phyloP scores from a whole-genome alignment of 2,329 filamentous ascomycete species.

The Exophiala bonariae region DNA sequence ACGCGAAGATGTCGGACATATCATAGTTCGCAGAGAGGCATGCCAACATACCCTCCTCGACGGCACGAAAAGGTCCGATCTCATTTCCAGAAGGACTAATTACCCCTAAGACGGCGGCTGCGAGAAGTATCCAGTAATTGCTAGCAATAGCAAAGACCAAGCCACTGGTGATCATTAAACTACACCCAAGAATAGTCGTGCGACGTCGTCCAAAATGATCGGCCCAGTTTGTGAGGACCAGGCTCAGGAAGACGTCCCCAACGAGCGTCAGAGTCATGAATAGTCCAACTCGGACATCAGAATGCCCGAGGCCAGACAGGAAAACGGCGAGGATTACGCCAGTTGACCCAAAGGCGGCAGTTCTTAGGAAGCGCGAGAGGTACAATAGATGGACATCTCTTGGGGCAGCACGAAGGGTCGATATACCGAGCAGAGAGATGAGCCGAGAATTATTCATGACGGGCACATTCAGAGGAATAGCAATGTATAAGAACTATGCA shows the following conservation, averaged over 20 bases:
- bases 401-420: no score
- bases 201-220: slow-evolving; percentile 59
- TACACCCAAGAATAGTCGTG: slow-evolving; percentile 54
- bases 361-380: no score
- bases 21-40: slow-evolving; percentile 58
- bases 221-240: slow-evolving; percentile 60
- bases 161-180: slow-evolving; percentile 60
- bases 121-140: slow-evolving; percentile 60
- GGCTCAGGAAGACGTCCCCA: slow-evolving; percentile 61
- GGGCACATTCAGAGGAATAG: no score
- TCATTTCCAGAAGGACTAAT: slow-evolving; percentile 62
- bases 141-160: slow-evolving; percentile 54
- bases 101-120: slow-evolving; percentile 61
- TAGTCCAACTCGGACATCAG: slow-evolving; percentile 60
- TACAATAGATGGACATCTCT: no score
- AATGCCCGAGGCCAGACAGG: slow-evolving; percentile 55
- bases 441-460: no score
- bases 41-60: slow-evolving; percentile 65
- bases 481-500: no score
- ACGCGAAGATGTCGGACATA: slow-evolving; percentile 64
- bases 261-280: slow-evolving; percentile 65
- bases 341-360: slow-evolving; percentile 61
- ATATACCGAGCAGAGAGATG: no score
- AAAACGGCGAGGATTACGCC: slow-evolving; percentile 63
- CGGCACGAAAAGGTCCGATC: slow-evolving; percentile 66